These are phyloP conservation scores for Blastobotrys serpentis DNA, from an alignment of 1,139 yeast species.

Conservation along the genomic window DNA sequence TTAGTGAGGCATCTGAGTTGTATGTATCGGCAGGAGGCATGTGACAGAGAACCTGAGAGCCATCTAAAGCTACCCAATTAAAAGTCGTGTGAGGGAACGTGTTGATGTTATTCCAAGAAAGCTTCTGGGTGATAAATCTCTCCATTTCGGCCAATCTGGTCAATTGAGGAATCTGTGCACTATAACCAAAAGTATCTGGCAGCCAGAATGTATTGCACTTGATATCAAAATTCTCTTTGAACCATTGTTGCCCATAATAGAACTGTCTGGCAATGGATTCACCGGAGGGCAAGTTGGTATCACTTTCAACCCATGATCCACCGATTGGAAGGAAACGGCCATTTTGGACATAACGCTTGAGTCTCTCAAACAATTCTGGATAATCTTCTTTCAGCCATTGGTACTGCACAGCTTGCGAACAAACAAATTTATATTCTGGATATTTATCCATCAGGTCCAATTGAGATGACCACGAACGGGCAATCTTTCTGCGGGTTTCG, in stretches of 20 bases:
- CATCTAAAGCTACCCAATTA: conserved; percentile 94
- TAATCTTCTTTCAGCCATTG: conserved; percentile 86
- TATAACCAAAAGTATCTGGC: conserved; percentile 96
- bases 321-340: conserved; percentile 89
- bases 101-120: conserved; percentile 95
- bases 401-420: conserved; percentile 94
- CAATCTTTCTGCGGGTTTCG: conserved; percentile 86
- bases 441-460: conserved; percentile 77
- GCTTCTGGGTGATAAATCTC: conserved; percentile 85
- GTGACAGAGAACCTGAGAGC: conserved; percentile 87
- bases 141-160: conserved; percentile 82
- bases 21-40: conserved; percentile 98
- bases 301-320: conserved; percentile 98
- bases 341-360: conserved; percentile 63
- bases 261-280: conserved; percentile 89
- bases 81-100: conserved; percentile 85
- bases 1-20: conserved; percentile 88
- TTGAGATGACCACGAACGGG: conserved; percentile 95
- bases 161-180: conserved; percentile 91
- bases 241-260: conserved; percentile 83
- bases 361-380: conserved; percentile 67
- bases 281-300: conserved; percentile 90
- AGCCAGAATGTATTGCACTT: conserved; percentile 82
- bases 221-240: conserved; percentile 71
- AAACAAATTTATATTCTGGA: conserved; percentile 91